A percentile compares a stretch with the other conserved stretches of the same genome.
phyloP scores from a whole-genome alignment of 2,329 filamentous ascomycete genomes.

The Gnomoniopsis smithogilvyi region DNA sequence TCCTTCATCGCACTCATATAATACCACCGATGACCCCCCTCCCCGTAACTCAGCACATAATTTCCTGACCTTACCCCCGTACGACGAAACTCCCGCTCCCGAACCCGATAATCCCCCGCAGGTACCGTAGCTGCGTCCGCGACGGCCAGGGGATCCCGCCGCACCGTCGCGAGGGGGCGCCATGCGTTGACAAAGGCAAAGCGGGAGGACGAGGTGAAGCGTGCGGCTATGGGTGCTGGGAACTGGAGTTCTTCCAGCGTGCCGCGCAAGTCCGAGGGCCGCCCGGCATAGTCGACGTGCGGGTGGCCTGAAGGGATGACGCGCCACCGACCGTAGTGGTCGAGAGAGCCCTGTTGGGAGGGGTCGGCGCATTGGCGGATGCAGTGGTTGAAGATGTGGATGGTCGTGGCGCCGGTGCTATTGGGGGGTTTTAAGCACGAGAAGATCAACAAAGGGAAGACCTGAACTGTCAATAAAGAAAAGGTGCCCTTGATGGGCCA shows the following conservation, averaged over 20 bases:
- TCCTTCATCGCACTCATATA: slow-evolving; percentile 50
- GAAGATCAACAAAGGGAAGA: background rate
- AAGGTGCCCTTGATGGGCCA: background rate
- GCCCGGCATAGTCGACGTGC: slow-evolving; percentile 56
- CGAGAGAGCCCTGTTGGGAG: slow-evolving; percentile 23
- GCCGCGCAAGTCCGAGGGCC: slow-evolving; percentile 37
- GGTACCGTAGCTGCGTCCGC: slow-evolving; percentile 35
- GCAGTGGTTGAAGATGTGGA: slow-evolving; percentile 13
- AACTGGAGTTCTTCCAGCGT: slow-evolving; percentile 36
- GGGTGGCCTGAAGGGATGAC: slow-evolving; percentile 43
- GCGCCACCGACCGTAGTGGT: slow-evolving; percentile 42
- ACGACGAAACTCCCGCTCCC: slow-evolving; percentile 29
- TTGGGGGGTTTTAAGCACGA: too few relatives aligned
- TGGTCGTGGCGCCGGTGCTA: slow-evolving; percentile 7
- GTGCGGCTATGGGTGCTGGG: slow-evolving; percentile 40
- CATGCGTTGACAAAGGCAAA: slow-evolving; percentile 31
- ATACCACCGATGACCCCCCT: slow-evolving; percentile 37
- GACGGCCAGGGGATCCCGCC: slow-evolving; percentile 38
- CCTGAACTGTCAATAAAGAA: background rate
- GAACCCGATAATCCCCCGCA: slow-evolving; percentile 35
- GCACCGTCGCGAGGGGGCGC: slow-evolving; percentile 46
- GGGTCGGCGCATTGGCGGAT: slow-evolving; percentile 3
- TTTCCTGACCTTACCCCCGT: slow-evolving; percentile 23
- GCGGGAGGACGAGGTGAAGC: background rate
- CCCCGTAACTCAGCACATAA: background rate